A percentile compares a stretch with the other conserved stretches of the same genome.
Conservation (phyloP, 305 asterid genomes). For the Fraxinus baroniana region DNA sequence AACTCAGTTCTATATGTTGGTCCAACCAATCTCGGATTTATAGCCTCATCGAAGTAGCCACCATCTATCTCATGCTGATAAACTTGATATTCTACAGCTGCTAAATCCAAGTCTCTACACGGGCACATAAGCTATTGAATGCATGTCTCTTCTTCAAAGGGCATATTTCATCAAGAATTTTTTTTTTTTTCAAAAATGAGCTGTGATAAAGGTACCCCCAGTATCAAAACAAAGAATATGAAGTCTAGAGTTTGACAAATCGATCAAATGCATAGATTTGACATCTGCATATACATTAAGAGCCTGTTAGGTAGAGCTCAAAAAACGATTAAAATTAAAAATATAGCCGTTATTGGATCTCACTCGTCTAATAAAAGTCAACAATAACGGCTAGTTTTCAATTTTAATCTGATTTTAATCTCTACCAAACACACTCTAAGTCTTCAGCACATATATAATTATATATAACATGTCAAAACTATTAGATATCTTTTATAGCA, state of each 20-base stretch:
- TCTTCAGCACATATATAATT: background rate
- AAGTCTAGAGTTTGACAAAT: background rate
- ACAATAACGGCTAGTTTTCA: too few species aligned
- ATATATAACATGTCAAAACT: background rate
- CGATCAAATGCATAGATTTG: background rate
- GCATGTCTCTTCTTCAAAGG: background rate
- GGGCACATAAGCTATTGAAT: background rate
- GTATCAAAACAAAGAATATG: background rate
- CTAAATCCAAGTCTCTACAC: background rate
- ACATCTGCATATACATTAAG: background rate
- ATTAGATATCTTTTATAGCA: background rate
- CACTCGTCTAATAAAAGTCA: too few species aligned
- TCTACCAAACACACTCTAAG: too few species aligned
- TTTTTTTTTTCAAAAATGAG: background rate
- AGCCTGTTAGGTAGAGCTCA: too few species aligned
- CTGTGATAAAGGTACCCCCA: background rate
- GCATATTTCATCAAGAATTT: background rate
- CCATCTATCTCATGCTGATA: background rate
- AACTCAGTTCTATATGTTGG: background rate
- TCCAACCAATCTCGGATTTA: constrained; percentile 3
- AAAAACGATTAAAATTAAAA: too few species aligned
- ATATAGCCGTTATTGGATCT: too few species aligned
- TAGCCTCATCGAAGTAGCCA: background rate
- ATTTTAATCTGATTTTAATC: too few species aligned
- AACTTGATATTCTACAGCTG: background rate